These are phyloP conservation scores for Saccharum spontaneum DNA, from an alignment of 176 grass and related monocot species.

Conservation along the genomic window DNA sequence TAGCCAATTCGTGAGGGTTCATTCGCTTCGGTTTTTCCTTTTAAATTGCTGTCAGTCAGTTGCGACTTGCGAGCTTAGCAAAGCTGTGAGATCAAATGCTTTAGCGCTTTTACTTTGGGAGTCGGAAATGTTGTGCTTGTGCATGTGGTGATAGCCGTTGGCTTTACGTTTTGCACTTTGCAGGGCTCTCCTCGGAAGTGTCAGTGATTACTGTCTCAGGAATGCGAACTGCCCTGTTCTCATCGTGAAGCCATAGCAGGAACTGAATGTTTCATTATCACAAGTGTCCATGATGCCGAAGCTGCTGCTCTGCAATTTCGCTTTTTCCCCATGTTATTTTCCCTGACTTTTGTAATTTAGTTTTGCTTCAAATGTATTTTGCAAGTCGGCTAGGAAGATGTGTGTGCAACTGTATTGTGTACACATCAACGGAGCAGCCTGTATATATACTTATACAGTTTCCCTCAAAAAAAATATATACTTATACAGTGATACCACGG, in stretches of 20 bases:
- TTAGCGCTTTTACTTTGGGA: background rate
- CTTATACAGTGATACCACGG: background rate
- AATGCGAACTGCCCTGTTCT: slow-evolving; percentile 67
- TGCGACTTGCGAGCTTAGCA: background rate
- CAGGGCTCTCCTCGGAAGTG: slow-evolving; percentile 79
- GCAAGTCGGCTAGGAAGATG: background rate
- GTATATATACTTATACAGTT: no score
- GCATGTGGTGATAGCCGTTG: background rate
- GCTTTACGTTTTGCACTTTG: background rate
- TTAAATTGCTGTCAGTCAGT: no score
- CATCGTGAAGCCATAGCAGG: slow-evolving; percentile 47
- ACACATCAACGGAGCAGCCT: background rate
- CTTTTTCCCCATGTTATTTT: background rate
- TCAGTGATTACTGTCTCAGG: slow-evolving; percentile 71
- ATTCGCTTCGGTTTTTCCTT: no score
- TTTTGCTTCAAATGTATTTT: background rate
- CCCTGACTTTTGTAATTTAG: background rate
- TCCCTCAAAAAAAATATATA: no score
- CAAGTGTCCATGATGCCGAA: background rate
- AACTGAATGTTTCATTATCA: background rate
- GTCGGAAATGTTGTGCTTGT: background rate
- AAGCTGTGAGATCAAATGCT: background rate
- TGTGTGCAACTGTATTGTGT: no score
- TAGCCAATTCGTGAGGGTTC: background rate
- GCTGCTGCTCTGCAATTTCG: background rate